Base-by-base conservation (phyloP, 2,329 filamentous ascomycete species). In the Diaporthe sp. region DNA sequence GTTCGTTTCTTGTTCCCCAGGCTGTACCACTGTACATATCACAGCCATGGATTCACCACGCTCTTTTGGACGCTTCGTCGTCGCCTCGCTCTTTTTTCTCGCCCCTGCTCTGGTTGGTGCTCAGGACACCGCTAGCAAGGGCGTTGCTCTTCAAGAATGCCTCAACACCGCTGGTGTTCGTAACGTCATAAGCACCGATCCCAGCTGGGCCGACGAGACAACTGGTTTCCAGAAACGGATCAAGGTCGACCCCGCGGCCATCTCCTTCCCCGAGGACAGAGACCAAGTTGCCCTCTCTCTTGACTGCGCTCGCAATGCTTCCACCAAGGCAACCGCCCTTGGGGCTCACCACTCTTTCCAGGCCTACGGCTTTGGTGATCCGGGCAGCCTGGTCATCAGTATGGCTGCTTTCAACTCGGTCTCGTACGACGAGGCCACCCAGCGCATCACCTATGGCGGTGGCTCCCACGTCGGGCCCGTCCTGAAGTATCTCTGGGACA, bases 351-450 rank as follows among this genome's bases (percentile, higher is more conserved):
- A 64, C 58, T 64, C 58, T 17, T 64, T 64, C 58, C 58, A 64
- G 38, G 58, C 58, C 17, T 64, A 64, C n/a, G 58, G 58, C 58
- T 64, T 64, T 5, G 58, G 58, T 30, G 58, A 64, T 25, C 58
- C 58, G 12, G 58, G 58, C 15, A 64, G 58, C 25, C 28, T 64
- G n/a, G 58, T 64, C 25, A 45, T 64, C 58, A 64, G 58, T 22
- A 64, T 64, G 58, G 58, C 58, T 64, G 58, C 58, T 64, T 64
- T 64, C 58, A 22, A 64, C 58, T 64, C 58, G 8, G 58, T 64
- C 58, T 64, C 58, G 2, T 64, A 64, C 15, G 58, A 64, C 25
- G 58, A 64, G 15, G 10, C n/a, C 38, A 64, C 58, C 38, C 35
- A 38, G 12, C 58, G 58, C 4, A 19, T 64, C 25, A 64, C 58